These are phyloP conservation scores for Juglanconis juglandina DNA, from an alignment of 2,329 filamentous ascomycete genomes.

Conservation along the genomic window DNA sequence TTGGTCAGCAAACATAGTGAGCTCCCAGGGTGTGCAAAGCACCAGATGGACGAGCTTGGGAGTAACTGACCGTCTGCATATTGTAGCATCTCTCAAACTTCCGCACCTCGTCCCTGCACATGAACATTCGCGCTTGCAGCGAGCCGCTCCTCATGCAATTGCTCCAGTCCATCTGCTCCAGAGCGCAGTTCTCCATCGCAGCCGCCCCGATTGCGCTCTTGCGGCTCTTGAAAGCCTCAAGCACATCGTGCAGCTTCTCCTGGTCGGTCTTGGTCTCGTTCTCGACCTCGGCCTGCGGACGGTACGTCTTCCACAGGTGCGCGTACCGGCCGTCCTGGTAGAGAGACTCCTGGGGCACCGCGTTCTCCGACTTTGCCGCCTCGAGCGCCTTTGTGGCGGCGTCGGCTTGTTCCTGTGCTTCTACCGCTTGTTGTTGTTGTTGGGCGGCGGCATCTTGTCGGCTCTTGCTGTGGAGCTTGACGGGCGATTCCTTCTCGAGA, in stretches of 20 bases:
- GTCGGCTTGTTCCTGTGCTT: background rate
- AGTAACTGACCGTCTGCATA: slow-evolving; percentile 68
- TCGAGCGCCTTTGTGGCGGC: slow-evolving; percentile 1
- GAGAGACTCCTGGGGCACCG: slow-evolving; percentile 48
- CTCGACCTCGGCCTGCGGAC: slow-evolving; percentile 67
- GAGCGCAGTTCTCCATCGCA: slow-evolving; percentile 87
- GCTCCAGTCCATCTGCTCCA: slow-evolving; percentile 79
- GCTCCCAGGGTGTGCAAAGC: background rate
- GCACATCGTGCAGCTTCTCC: slow-evolving; percentile 74
- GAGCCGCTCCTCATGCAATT: slow-evolving; percentile 76
- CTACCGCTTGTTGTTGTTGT: background rate
- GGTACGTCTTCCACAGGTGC: slow-evolving; percentile 90
- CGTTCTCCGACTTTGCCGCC: background rate
- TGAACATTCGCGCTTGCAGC: slow-evolving; percentile 65
- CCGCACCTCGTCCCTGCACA: slow-evolving; percentile 76
- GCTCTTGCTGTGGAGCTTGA: slow-evolving; percentile 53
- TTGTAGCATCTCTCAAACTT: slow-evolving; percentile 83
- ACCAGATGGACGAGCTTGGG: background rate
- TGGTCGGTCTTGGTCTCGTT: slow-evolving; percentile 68
- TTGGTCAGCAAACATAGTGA: background rate
- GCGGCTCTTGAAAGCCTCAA: slow-evolving; percentile 81
- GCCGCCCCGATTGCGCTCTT: slow-evolving; percentile 73
- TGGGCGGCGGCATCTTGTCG: slow-evolving; percentile 10
- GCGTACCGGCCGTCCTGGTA: slow-evolving; percentile 66
- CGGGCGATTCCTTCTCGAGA: slow-evolving; percentile 75